Conservation (phyloP, 805 yeast genomes). For the Candida saitoana region DNA sequence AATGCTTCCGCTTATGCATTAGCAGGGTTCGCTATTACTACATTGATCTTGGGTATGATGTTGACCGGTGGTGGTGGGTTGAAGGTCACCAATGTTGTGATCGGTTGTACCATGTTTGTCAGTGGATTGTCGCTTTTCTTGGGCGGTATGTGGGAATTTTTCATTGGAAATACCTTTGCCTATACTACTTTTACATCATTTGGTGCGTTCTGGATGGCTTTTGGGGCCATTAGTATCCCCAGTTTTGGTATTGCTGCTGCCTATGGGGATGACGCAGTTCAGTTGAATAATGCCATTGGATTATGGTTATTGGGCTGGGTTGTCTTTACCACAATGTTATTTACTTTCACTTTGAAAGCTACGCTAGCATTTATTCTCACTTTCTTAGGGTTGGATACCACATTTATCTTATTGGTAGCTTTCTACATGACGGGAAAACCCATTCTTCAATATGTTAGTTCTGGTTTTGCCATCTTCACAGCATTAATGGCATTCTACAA, state of each 20-base stretch:
- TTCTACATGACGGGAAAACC: conserved; percentile 37
- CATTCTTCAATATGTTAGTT: conserved; percentile 52
- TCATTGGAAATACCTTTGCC: conserved; percentile 52
- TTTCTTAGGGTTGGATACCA: conserved; percentile 49
- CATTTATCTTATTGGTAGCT: conserved; percentile 48
- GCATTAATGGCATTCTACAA: conserved; percentile 59
- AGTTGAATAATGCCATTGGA: conserved; percentile 48
- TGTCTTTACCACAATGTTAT: conserved; percentile 56
- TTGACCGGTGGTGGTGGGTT: conserved; percentile 56
- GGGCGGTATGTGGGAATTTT: conserved; percentile 48
- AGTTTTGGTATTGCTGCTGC: conserved; percentile 51
- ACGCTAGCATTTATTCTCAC: conserved; percentile 35
- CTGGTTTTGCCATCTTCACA: conserved; percentile 55
- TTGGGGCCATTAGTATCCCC: conserved; percentile 46
- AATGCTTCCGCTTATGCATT: conserved; percentile 65
- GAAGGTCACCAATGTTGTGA: conserved; percentile 38
- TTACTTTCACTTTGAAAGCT: conserved; percentile 51
- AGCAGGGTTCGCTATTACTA: conserved; percentile 57
- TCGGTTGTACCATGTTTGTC: conserved; percentile 10
- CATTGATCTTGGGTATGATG: conserved; percentile 54
- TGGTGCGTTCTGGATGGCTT: conserved; percentile 55
- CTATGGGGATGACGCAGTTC: conserved; percentile 40
- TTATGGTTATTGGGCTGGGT: conserved; percentile 60
- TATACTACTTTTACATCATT: conserved; percentile 49
- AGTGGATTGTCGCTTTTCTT: conserved; percentile 21